Base-by-base conservation (phyloP, 768 basidiomycete genomes). In the Lactifluus subvellereus region DNA sequence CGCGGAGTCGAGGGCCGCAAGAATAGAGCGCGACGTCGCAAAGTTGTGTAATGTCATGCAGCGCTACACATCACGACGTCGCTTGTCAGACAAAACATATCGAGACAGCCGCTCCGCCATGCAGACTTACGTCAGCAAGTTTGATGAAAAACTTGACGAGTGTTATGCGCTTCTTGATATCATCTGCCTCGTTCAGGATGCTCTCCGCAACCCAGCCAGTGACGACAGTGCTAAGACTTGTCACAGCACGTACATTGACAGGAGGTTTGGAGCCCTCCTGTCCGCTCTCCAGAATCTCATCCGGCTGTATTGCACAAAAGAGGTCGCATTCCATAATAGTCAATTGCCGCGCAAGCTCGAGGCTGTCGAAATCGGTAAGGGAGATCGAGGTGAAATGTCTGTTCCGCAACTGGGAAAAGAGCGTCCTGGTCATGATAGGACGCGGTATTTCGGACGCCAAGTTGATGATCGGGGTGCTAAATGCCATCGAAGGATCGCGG, bases 131-230 rank as follows among this genome's bases (percentile, higher is more conserved):
- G 72, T 94, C 91, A 16, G 91, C 88, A 56, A 97, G 80, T 75
- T 96, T 96, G 80, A 97, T 88, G 71, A 93, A 96, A 74, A 91
- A 95, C 74, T 94, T 94, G 70, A 96, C 80, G 65, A 95, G 71
- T 8, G 72, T 61, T 30, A 86, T 87, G 64, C 94, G 79, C 75
- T 86, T 91, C 80, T 92, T 94, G 68, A 86, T 82, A 74, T 99
- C 96, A 74, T 98, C 96, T 57, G 79, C 82, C 76, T 99, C 96
- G 69, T 87, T 87, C 54, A 99, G 76, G 64, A 99, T 94, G 69
- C 88, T 88, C 75, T 98, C 96, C 9, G 94, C 89, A 35, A 98
- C 91, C 91, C 94, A 96, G 4, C 94, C 95, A 1, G 94, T 98
- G 68, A 98, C 88, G 58, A 88, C 84, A 14, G 94, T 98, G 71